These are phyloP conservation scores for Ceratocystis cacaofunesta DNA, from an alignment of 2,329 filamentous ascomycete genomes.

Conservation along the genomic window DNA sequence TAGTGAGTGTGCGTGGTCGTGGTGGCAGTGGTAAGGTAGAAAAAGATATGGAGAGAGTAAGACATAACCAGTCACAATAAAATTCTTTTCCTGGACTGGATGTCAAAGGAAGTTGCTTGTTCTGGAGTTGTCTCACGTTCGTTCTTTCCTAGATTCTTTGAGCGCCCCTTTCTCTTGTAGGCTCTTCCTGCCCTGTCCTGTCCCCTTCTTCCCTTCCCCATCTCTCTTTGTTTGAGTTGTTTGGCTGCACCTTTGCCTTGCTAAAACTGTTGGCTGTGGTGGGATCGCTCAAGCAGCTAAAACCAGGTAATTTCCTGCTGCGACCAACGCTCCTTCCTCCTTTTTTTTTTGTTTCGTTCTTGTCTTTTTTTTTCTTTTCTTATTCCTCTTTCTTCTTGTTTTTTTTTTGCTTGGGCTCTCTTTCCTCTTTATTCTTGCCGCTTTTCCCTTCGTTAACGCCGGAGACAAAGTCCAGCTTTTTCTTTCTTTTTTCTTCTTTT, in stretches of 20 bases:
- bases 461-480: background rate
- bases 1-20: background rate
- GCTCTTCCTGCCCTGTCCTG: background rate
- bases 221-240: background rate
- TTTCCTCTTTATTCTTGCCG: background rate
- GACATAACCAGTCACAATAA: background rate
- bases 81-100: background rate
- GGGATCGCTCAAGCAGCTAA: conserved; percentile 2
- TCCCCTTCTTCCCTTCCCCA: background rate
- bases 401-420: background rate
- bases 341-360: conserved; percentile 7
- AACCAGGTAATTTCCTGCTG: conserved; percentile 5
- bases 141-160: conserved; percentile 4
- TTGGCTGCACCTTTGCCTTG: background rate
- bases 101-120: background rate
- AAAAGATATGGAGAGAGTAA: background rate
- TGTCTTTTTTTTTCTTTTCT: background rate
- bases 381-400: conserved; percentile 7
- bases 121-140: background rate
- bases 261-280: background rate
- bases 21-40: background rate
- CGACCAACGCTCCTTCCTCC: conserved; percentile 5
- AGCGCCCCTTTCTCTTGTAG: background rate
- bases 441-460: background rate
- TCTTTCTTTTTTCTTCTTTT: background rate